Conservation (phyloP, 2,329 filamentous ascomycete genomes). For the Nemania serpens region DNA sequence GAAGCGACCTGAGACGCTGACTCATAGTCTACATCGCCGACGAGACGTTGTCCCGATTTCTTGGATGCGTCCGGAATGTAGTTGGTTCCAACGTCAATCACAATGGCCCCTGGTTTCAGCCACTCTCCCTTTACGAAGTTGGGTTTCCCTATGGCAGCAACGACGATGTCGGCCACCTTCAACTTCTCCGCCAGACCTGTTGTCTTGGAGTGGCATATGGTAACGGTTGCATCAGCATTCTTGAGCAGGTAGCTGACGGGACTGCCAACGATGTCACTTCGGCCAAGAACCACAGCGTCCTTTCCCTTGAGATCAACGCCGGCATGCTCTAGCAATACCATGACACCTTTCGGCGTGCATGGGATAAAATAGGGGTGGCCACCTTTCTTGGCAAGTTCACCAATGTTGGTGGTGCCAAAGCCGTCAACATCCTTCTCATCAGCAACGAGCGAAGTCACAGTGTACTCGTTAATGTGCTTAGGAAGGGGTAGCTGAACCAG, state of each 20-base stretch:
- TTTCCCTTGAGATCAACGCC: conserved; percentile 86
- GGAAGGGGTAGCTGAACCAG: conserved; percentile 93
- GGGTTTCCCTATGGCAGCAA: conserved; percentile 88
- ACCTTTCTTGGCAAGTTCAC: conserved; percentile 93
- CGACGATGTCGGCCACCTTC: conserved; percentile 84
- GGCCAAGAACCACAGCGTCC: conserved; percentile 89
- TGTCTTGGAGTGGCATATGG: conserved; percentile 92
- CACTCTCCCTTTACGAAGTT: conserved; percentile 92
- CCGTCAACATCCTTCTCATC: conserved; percentile 98
- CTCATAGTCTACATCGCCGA: conserved; percentile 94
- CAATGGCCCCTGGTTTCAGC: conserved; percentile 92
- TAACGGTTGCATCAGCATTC: conserved; percentile 95
- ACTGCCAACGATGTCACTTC: conserved; percentile 96
- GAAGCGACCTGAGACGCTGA: conserved; percentile 84
- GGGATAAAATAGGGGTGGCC: conserved; percentile 88
- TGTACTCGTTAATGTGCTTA: conserved; percentile 86
- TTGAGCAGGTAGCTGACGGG: conserved; percentile 95
- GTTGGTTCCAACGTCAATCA: conserved; percentile 98
- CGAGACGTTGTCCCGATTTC: conserved; percentile 89
- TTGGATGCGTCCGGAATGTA: conserved; percentile 86
- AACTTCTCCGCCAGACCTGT: conserved; percentile 72
- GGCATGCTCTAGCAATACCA: conserved; percentile 84
- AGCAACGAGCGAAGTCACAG: conserved; percentile 85
- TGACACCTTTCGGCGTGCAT: conserved; percentile 96
- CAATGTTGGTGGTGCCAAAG: conserved; percentile 92